Conservation (phyloP, 495 filamentous ascomycete genomes). For the Stereocaulon alpinum region DNA sequence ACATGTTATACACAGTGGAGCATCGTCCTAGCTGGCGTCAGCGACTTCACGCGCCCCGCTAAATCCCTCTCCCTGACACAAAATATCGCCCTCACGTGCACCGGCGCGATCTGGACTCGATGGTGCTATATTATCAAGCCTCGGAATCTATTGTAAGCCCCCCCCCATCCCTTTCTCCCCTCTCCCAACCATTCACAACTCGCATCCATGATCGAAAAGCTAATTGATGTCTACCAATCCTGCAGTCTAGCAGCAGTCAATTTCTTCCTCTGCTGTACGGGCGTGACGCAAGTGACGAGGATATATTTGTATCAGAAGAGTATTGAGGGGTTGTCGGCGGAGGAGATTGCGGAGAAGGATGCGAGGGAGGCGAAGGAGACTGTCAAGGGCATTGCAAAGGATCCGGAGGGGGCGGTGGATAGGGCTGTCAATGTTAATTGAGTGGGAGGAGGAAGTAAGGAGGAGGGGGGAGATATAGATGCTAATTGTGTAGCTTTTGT, state of each 20-base stretch:
- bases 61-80: constrained; percentile 85
- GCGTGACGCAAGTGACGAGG: constrained; percentile 66
- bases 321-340: constrained; percentile 40
- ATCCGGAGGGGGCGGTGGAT: constrained; percentile 36
- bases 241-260: constrained; percentile 83
- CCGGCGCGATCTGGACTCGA: constrained; percentile 94
- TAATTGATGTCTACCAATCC: too few species aligned
- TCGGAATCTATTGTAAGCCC: constrained; percentile 68
- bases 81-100: constrained; percentile 76
- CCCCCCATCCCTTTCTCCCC: too few species aligned
- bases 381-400: constrained; percentile 35
- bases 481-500: too few species aligned
- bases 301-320: constrained; percentile 58
- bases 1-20: constrained; percentile 65
- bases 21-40: constrained; percentile 81
- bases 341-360: constrained; percentile 31
- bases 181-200: too few species aligned
- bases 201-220: too few species aligned
- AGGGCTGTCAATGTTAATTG: constrained; percentile 22
- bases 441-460: neutral
- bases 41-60: constrained; percentile 86
- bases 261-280: constrained; percentile 91
- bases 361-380: constrained; percentile 41
- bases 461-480: neutral
- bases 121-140: constrained; percentile 98